Evolutionary conservation across 148 eudicot genomes (phyloP).

Genomic region (Linanthus parryae): DNA sequence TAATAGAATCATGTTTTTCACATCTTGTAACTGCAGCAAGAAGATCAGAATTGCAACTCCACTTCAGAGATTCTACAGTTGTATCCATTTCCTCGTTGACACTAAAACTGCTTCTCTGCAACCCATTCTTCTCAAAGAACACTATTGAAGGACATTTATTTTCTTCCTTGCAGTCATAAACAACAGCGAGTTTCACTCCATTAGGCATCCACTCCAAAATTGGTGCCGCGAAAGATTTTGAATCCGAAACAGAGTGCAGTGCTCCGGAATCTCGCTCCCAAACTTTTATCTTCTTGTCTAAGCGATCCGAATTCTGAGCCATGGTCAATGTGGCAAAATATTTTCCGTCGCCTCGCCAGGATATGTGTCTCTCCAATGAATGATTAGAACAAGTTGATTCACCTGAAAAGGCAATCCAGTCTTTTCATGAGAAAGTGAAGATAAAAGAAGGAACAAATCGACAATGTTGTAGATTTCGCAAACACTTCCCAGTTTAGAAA

Average conservation of each 20-base stretch:
- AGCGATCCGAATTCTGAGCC: conserved; percentile 30
- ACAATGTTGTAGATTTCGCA: background rate
- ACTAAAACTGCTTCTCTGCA: conserved; percentile 87
- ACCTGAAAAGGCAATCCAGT: conserved; percentile 32
- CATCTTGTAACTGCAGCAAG: conserved; percentile 66
- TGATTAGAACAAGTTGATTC: conserved; percentile 22
- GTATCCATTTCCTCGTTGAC: conserved; percentile 46
- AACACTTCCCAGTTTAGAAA: background rate
- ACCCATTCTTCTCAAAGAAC: conserved; percentile 85
- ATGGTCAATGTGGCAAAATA: conserved; percentile 76
- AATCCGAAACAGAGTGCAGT: conserved; percentile 72
- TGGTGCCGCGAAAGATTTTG: conserved; percentile 48
- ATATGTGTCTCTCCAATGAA: conserved; percentile 40
- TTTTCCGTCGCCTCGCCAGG: conserved; percentile 98
- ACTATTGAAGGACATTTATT: conserved; percentile 50
- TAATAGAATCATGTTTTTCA: conserved; percentile 51
- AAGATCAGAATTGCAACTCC: conserved; percentile 85
- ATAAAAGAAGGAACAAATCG: background rate
- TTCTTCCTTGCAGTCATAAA: conserved; percentile 44
- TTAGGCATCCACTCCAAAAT: conserved; percentile 88
- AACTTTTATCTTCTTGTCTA: conserved; percentile 60
- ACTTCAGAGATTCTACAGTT: conserved; percentile 52
- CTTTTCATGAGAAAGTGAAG: no score
- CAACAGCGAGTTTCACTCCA: conserved; percentile 86
- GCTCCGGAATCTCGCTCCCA: conserved; percentile 94